Evolutionary conservation across 768 basidiomycete genomes (phyloP).

Genomic region (Phylloporus sp.): DNA sequence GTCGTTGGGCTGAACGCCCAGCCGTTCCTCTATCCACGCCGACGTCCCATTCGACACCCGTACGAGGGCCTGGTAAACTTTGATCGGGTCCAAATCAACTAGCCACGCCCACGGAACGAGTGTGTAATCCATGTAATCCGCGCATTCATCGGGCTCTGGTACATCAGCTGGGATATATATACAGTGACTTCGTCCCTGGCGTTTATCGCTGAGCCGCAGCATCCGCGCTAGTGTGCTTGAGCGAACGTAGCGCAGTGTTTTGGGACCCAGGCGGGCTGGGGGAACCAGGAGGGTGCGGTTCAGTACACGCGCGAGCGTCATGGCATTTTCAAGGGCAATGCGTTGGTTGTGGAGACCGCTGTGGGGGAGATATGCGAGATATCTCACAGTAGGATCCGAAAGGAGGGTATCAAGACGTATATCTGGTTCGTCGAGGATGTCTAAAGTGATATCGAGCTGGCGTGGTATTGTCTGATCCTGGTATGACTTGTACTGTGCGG

Average conservation of each 20-base stretch:
- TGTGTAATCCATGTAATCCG: conserved; percentile 57
- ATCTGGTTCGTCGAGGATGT: conserved; percentile 28
- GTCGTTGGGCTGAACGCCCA: conserved; percentile 35
- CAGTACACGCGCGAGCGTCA: conserved; percentile 63
- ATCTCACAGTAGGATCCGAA: conserved; percentile 36
- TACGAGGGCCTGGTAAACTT: conserved; percentile 39
- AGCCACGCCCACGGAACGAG: conserved; percentile 69
- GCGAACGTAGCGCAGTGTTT: conserved; percentile 58
- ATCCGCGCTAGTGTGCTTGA: conserved; percentile 44
- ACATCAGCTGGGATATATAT: conserved; percentile 32
- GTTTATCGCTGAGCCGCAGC: conserved; percentile 47
- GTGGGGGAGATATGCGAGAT: conserved; percentile 75
- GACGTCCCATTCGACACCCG: conserved; percentile 49
- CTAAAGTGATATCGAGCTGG: conserved; percentile 22
- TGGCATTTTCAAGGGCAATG: conserved; percentile 81
- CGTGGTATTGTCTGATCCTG: neutral
- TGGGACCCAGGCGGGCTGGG: conserved; percentile 62
- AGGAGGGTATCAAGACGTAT: conserved; percentile 6
- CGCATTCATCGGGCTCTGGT: conserved; percentile 51
- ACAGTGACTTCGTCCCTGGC: conserved; percentile 49
- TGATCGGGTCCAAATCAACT: conserved; percentile 47
- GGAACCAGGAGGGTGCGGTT: conserved; percentile 79
- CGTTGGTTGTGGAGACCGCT: conserved; percentile 86
- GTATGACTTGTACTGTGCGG: neutral
- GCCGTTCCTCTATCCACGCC: conserved; percentile 16